Base-by-base conservation (phyloP, 2,329 filamentous ascomycete genomes). In the Acephala macrosclerotiorum region DNA sequence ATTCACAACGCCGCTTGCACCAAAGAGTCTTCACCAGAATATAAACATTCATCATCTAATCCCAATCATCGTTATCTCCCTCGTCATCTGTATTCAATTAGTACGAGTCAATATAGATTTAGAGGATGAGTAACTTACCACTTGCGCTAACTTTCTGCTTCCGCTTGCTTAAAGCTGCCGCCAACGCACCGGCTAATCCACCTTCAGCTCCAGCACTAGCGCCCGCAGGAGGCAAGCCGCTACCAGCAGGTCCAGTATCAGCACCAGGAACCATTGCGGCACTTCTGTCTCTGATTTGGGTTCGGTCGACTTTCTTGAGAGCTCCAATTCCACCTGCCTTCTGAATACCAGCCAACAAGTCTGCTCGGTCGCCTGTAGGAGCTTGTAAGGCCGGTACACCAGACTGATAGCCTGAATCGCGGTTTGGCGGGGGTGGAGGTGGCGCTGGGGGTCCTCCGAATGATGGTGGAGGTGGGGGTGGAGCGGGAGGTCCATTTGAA, bases 131-230 rank as follows among this genome's bases (percentile, higher is more conserved):
- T 64, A 61, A 90, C 92, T 88, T 88, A 97, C 95, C 95, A 84
- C 93, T 97, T 78, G 92, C 91, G 80, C 92, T 93, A 77, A 97
- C 95, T 84, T 97, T 97, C 79, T 93, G 89, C 83, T 97, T 97
- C 78, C 95, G 86, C 81, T 92, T 91, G 75, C 90, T 88, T 73
- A 94, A 79, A 64, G 91, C 91, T 66, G 88, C 90, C 66, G 92
- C 92, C 72, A 97, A 81, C 57, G 93, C 94, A 80, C 91, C 93
- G 25, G 93, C 93, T 85, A 97, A 87, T 40, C 88, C 89, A 63
- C 89, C 80, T 12, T 87, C 85, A 20, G 83, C 84, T 51, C 84
- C 84, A 58, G 81, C 77, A 58, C 82, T 77, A n/a, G 82, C 78
- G 26, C 85, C 85, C 55, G 85, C 80, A 9, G 87, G 80, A 63